Evolutionary conservation across 306 rosid genomes (phyloP).

Genomic region (Sphenostylis stenocarpa): DNA sequence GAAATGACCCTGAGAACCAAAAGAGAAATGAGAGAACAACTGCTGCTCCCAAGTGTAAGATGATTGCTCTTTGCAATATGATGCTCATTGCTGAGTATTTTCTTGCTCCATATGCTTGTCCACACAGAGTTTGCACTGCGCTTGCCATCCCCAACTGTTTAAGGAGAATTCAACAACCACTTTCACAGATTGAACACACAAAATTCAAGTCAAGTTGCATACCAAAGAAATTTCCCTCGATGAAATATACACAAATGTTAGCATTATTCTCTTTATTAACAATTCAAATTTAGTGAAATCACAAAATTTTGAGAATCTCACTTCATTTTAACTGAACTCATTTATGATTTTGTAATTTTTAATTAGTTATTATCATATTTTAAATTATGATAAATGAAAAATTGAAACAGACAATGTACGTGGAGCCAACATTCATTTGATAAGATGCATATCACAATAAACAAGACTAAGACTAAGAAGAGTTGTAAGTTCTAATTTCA

Average conservation of each 20-base stretch:
- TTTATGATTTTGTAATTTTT: no score
- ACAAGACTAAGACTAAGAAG: no score
- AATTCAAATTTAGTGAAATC: no score
- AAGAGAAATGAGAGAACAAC: constrained; percentile 49
- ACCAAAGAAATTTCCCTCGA: neutral
- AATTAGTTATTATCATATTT: no score
- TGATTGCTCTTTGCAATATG: constrained; percentile 29
- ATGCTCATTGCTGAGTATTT: constrained; percentile 55
- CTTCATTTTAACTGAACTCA: no score
- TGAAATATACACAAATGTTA: neutral
- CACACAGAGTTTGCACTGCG: constrained; percentile 67
- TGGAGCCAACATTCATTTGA: no score
- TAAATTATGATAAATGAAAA: no score
- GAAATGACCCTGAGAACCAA: constrained; percentile 57
- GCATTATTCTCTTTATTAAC: no score
- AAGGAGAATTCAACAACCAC: constrained; percentile 11
- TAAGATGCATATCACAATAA: no score
- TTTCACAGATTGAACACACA: neutral
- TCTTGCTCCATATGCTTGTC: constrained; percentile 67
- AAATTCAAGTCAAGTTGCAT: neutral
- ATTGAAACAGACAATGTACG: no score
- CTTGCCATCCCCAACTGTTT: constrained; percentile 67
- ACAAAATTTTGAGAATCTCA: no score
- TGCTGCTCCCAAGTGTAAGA: constrained; percentile 44
- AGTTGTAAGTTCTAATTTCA: no score